These are phyloP conservation scores for Sporothrix brasiliensis DNA, from an alignment of 2,329 filamentous ascomycete species.

Conservation along the genomic window DNA sequence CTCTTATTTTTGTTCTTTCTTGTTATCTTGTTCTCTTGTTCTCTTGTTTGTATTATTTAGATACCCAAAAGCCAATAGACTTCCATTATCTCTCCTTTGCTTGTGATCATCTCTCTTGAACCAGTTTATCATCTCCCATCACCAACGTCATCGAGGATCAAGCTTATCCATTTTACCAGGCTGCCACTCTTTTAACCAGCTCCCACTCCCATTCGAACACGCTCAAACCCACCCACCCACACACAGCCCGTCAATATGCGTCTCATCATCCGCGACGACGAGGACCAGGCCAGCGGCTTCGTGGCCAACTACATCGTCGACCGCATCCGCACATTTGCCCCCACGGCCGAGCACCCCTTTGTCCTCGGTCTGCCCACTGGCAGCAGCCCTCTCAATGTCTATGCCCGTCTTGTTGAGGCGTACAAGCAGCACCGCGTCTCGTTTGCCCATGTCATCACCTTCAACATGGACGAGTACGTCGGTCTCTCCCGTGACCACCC, in stretches of 20 bases:
- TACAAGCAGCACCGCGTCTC: conserved; percentile 58
- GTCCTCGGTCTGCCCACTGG: conserved; percentile 74
- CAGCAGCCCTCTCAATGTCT: conserved; percentile 70
- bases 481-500: conserved; percentile 72
- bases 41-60: conserved; percentile 18
- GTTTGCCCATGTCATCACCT: conserved; percentile 71
- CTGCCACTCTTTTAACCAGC: not conserved
- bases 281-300: conserved; percentile 64
- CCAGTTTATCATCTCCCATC: not conserved
- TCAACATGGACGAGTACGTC: conserved; percentile 72
- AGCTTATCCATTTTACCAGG: not conserved
- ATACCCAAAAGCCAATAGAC: conserved; percentile 28
- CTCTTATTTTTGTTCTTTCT: conserved; percentile 15
- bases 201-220: not conserved
- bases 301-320: conserved; percentile 75
- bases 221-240: not conserved
- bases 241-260: conserved; percentile 55
- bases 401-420: conserved; percentile 66
- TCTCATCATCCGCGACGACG: conserved; percentile 71
- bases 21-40: conserved; percentile 19
- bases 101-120: conserved; percentile 1
- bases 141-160: not conserved
- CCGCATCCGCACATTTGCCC: conserved; percentile 68
- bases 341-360: conserved; percentile 66
- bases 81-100: conserved; percentile 8